Base-by-base conservation (phyloP, 768 basidiomycete species). In the Boletus rubescentipes region DNA sequence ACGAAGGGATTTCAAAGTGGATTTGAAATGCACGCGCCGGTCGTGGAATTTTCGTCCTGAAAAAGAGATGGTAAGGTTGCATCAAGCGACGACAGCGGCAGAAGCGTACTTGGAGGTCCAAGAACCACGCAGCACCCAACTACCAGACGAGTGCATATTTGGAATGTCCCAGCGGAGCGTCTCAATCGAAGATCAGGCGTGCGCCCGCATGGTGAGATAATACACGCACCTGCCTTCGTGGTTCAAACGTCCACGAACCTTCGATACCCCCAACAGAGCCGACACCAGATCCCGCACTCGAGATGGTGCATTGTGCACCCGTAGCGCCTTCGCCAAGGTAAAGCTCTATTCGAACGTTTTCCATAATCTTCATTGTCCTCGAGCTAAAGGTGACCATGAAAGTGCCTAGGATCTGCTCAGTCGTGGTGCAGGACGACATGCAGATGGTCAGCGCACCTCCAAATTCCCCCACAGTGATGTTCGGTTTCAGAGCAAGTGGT, bases 221-320 rank as follows among this genome's bases (percentile, higher is more conserved):
- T 18, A 37, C 3, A 34, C 66, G 26, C 50, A 88, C 90, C 72
- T 78, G 80, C 60, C 76, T 84, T 60, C 75, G 77, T 0, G 85
- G 79, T 66, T 95, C 89, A 67, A 90, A 94, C 37, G 81, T 75
- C 93, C 93, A 97, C 31, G 85, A 86, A 4, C 88, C 83, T 26
- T 79, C 84, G 60, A 57, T 65, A 9, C 70, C 62, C 36, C 69
- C 69, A 55, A 69, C 46, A 39, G 64, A 67, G 11, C 74, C 75
- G 26, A 79, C 69, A 6, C 79, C 77, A 16, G 79, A 80, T 49
- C 76, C 76, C 9, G 80, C 82, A 31, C 82, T 81, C 40, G 83
- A 80, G 12, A 82, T 78, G 6, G 83, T 79, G 54, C 92, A 91
- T 61, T 85, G 90, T 40, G 90, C 86, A 1, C 82, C 81, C 2